Evolutionary conservation across 2,329 filamentous ascomycete species (phyloP).

Genomic region (Penicillium olsonii): DNA sequence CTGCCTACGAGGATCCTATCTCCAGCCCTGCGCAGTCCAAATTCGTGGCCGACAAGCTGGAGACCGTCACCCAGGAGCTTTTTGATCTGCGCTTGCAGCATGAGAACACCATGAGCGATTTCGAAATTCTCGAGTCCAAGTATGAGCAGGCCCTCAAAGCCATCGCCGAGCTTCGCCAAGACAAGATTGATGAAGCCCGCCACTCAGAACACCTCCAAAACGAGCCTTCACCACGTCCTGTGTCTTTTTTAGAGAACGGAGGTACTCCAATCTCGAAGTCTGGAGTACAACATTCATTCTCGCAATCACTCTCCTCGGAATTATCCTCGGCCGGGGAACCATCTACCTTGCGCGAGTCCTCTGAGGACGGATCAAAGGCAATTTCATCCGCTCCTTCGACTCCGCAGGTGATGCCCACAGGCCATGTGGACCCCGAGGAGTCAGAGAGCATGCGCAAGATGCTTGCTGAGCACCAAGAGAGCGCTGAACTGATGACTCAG

Average conservation of each 20-base stretch:
- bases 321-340: conserved; percentile 84
- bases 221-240: conserved; percentile 56
- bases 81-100: conserved; percentile 89
- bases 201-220: conserved; percentile 54
- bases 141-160: conserved; percentile 86
- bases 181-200: conserved; percentile 75
- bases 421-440: conserved; percentile 61
- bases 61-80: conserved; percentile 87
- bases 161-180: conserved; percentile 76
- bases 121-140: conserved; percentile 77
- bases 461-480: conserved; percentile 74
- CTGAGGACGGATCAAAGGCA: conserved; percentile 29
- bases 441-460: conserved; percentile 70
- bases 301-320: conserved; percentile 91
- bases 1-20: conserved; percentile 49
- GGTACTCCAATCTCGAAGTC: conserved; percentile 71
- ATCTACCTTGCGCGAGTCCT: conserved; percentile 64
- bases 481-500: conserved; percentile 70
- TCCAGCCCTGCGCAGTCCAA: conserved; percentile 77
- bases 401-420: conserved; percentile 20
- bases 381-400: conserved; percentile 48
- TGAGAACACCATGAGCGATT: conserved; percentile 78
- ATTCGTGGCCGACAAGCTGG: conserved; percentile 89
- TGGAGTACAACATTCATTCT: conserved; percentile 70
- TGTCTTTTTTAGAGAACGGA: conserved; percentile 81